phyloP scores from a whole-genome alignment of 164 flowering plant species.

The Nymphaea colorata region DNA sequence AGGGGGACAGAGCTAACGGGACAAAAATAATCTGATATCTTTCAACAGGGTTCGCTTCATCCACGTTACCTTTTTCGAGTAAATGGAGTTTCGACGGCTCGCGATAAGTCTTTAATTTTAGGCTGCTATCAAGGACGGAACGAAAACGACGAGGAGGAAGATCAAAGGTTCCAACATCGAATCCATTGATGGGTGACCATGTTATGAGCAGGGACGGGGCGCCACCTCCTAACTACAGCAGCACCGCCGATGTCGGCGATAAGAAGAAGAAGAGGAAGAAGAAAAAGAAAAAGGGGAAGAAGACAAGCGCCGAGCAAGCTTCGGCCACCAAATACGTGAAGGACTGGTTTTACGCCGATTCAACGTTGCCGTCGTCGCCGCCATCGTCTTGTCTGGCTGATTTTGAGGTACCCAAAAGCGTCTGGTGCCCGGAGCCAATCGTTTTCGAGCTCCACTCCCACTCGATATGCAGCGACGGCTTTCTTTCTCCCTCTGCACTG shows the following conservation, averaged over 20 bases:
- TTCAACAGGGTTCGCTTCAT: too few relatives aligned
- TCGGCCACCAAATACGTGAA: conserved; percentile 40
- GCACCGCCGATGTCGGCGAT: not conserved
- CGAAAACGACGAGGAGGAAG: too few relatives aligned
- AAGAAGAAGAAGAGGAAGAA: conserved; percentile 35
- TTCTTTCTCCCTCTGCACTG: conserved; percentile 68
- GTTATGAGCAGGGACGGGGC: too few relatives aligned
- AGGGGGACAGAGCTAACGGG: too few relatives aligned
- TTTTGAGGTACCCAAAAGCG: conserved; percentile 27
- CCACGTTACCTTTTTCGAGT: too few relatives aligned
- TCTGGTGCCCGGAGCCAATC: conserved; percentile 23
- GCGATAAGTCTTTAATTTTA: too few relatives aligned
- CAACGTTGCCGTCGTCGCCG: conserved; percentile 10
- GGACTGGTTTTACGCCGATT: conserved; percentile 60
- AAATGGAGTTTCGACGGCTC: too few relatives aligned
- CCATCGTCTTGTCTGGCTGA: conserved; percentile 6
- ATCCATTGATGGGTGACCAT: too few relatives aligned
- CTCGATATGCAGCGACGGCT: conserved; percentile 84
- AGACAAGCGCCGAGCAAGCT: conserved; percentile 53
- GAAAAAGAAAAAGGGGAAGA: conserved; percentile 51
- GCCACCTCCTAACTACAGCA: not conserved
- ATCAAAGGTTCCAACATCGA: too few relatives aligned
- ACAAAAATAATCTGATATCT: too few relatives aligned
- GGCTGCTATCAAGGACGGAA: too few relatives aligned
- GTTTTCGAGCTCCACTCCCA: conserved; percentile 90